These are phyloP conservation scores for Sphagnum fallax DNA, from an alignment of 228 moss, liverwort and hornwort genomes.

Conservation along the genomic window DNA sequence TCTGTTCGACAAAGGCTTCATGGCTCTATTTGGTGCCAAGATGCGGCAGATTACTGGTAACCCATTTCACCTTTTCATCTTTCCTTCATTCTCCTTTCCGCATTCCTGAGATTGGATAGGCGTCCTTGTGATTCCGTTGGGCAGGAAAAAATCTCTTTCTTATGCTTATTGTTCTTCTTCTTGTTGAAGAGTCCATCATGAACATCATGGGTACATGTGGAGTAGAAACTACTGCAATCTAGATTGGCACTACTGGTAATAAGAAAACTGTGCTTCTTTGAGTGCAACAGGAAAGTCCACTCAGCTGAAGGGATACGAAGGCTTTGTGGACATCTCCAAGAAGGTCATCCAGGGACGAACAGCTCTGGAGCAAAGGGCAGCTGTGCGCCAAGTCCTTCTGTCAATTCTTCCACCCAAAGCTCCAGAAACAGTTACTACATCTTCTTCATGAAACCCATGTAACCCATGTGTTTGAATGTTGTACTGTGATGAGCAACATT, in stretches of 20 bases:
- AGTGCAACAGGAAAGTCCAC: slow-evolving; percentile 53
- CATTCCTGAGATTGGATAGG: background rate
- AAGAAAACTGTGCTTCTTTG: too few species aligned
- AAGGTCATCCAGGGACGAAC: slow-evolving; percentile 88
- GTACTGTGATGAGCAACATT: too few species aligned
- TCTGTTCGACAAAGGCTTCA: slow-evolving; percentile 74
- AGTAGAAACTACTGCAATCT: too few species aligned
- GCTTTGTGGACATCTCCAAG: slow-evolving; percentile 85
- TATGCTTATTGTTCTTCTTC: background rate
- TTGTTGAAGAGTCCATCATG: background rate
- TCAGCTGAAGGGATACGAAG: slow-evolving; percentile 75
- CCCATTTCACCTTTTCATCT: background rate
- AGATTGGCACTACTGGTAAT: too few species aligned
- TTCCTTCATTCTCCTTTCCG: background rate
- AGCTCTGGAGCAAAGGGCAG: slow-evolving; percentile 75
- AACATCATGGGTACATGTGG: too few species aligned
- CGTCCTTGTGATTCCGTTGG: background rate
- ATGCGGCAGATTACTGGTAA: slow-evolving; percentile 80
- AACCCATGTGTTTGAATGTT: too few species aligned
- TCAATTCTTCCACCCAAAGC: slow-evolving; percentile 92
- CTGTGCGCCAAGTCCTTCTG: slow-evolving; percentile 79
- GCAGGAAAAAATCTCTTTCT: background rate
- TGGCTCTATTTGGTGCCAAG: slow-evolving; percentile 69
- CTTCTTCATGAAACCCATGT: too few species aligned
- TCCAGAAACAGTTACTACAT: slow-evolving; percentile 18